phyloP scores from a whole-genome alignment of 2,329 filamentous ascomycete species.

The Colletotrichum lentis region DNA sequence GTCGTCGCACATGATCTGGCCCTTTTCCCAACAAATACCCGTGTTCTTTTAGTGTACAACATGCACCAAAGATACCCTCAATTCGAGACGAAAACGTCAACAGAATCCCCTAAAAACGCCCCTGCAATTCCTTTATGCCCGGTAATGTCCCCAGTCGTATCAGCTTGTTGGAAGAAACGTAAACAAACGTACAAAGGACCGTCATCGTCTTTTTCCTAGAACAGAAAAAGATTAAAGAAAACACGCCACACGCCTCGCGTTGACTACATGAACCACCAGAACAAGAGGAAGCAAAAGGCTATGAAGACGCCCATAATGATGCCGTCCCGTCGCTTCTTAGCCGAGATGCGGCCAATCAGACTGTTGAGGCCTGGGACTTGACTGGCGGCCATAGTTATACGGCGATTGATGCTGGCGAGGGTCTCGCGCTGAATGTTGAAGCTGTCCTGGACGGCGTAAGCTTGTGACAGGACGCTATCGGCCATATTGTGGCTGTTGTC shows the following conservation, averaged over 20 bases:
- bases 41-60: slow-evolving; percentile 38
- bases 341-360: slow-evolving; percentile 89
- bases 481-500: slow-evolving; percentile 90
- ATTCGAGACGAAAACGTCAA: slow-evolving; percentile 14
- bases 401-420: slow-evolving; percentile 84
- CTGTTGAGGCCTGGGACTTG: slow-evolving; percentile 93
- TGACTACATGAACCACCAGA: slow-evolving; percentile 76
- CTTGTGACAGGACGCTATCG: slow-evolving; percentile 90
- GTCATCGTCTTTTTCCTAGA: not conserved
- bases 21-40: slow-evolving; percentile 29
- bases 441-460: slow-evolving; percentile 94
- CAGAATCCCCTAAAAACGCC: slow-evolving; percentile 34
- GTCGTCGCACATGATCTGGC: slow-evolving; percentile 3
- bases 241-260: slow-evolving; percentile 41
- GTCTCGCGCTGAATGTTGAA: slow-evolving; percentile 89
- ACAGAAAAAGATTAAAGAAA: not conserved
- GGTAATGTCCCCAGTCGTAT: slow-evolving; percentile 34
- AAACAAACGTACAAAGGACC: slow-evolving; percentile 17
- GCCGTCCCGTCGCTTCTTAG: slow-evolving; percentile 93
- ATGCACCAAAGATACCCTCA: slow-evolving; percentile 38
- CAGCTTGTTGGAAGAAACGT: slow-evolving; percentile 24
- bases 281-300: slow-evolving; percentile 86
- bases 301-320: slow-evolving; percentile 93
- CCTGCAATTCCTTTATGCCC: slow-evolving; percentile 36
- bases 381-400: slow-evolving; percentile 88